Base-by-base conservation (phyloP, 139 green algal genomes). In the Picochlorum sp. region DNA sequence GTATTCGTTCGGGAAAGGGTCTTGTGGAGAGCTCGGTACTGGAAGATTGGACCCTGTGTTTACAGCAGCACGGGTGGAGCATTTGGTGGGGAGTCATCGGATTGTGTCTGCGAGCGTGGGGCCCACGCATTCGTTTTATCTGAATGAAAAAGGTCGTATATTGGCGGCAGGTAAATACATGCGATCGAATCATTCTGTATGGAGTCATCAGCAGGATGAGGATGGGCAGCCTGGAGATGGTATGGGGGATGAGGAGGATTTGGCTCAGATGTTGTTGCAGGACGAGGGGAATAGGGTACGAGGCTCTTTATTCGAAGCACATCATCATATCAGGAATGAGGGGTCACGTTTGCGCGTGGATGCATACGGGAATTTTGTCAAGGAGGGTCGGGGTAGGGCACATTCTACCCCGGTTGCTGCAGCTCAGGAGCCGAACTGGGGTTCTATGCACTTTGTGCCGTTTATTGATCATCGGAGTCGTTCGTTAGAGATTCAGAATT, bases 21-120 rank as follows among this genome's bases (percentile, higher is more conserved):
- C 62, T 10, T 54, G 65, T 2, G 84, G 80, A 30, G 85, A 86
- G 77, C 78, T 90, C 13, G 84, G 84, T 1, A 81, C 83, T 20
- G 83, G 83, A 31, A 68, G 45, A 20, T 68, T 51, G 11, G 74
- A 78, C 1, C 52, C 69, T 62, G 60, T 7, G 49, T 60, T 31
- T 71, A 71, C 1, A 58, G 31, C 51, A 69, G 66, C 73, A 77
- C 50, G 60, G 59, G 64, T 90, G 7, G 81, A 90, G 60, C 58
- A 71, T 18, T 62, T 90, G n/a, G 69, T 86, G 3, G 80, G 74
- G 8, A 73, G 83, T 3, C 57, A 64, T 20, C n/a, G 61, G 4
- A 65, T 90, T 6, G 49, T 16, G 1, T 30, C 21, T 3, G 63
- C 72, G 6, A 71, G 77, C 0, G 71, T 90, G n/a, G 84, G 83